Base-by-base conservation (phyloP, 176 grass and related monocot species). In the sorghum (Sorghum bicolor) region DNA sequence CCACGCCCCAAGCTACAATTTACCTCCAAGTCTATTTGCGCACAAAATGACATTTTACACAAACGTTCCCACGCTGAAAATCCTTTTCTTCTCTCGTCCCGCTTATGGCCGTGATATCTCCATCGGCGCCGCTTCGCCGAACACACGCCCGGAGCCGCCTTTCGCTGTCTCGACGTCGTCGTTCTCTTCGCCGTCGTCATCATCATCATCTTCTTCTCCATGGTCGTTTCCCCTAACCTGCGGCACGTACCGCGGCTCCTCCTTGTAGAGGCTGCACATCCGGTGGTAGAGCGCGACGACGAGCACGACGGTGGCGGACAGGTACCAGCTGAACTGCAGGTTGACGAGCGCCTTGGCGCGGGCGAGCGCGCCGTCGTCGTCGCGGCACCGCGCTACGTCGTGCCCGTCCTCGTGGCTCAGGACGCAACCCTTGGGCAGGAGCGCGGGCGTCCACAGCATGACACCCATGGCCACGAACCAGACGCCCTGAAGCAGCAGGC, bases 391-490 rank as follows among this genome's bases (percentile, higher is more conserved):
- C 31, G 92, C 84, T 26, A 96, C 91, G 40, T 76, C 31, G 80
- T 93, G 91, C 12, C 77, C 91, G 16, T 89, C 88, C 88, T 96
- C 88, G 17, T 53, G 31, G 78, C 92, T 96, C 53, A 96, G 62
- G 91, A 84, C 93, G 86, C 94, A 93, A 2, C 84, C 84, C 29
- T 87, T 96, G 6, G 94, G 50, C 70, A 93, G 52, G 12, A 96
- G 72, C 29, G 43, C 65, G 1, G 94, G 88, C 47, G 91, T 96
- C 94, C 94, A 96, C 32, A 96, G 88, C 94, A 91, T 87, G 80
- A 93, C 67, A 13, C 94, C 91, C 91, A 97, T 97, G 74, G 91
- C 69, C 20, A 93, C 14, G 68, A 97, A 89, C 91, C 94, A 96
- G 13, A 87, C 36, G 25, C 94, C 94, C 77, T 93, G 94, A 67